phyloP scores from a whole-genome alignment of 2,329 filamentous ascomycete genomes.

The Sporothrix luriei region DNA sequence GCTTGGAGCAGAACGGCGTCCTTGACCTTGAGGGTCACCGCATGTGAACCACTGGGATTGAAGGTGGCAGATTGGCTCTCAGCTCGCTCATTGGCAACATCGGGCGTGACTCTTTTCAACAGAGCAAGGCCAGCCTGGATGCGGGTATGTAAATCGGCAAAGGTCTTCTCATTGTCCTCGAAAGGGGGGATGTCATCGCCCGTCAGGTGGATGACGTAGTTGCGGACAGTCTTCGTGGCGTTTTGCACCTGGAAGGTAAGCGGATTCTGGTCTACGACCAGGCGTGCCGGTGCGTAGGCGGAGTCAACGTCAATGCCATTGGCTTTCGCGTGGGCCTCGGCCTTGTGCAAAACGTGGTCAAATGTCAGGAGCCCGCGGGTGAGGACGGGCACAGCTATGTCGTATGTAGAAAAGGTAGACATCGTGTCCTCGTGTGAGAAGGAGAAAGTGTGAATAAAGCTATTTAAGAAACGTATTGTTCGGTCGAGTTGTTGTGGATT shows the following conservation, averaged over 20 bases:
- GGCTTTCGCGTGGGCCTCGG: conserved; percentile 40
- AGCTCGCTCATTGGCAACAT: conserved; percentile 38
- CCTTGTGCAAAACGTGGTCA: conserved; percentile 42
- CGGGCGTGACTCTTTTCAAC: conserved; percentile 40
- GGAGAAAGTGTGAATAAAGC: background rate
- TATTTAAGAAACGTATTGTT: background rate
- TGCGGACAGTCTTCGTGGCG: conserved; percentile 40
- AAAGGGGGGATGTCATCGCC: conserved; percentile 35
- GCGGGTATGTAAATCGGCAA: conserved; percentile 42
- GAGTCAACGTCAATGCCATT: conserved; percentile 38
- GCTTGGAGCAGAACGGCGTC: conserved; percentile 51
- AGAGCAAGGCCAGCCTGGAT: conserved; percentile 40
- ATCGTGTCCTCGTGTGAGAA: conserved; percentile 31
- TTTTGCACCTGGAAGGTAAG: conserved; percentile 45
- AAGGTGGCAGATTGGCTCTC: conserved; percentile 34
- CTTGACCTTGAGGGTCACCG: conserved; percentile 34
- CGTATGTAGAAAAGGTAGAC: conserved; percentile 40
- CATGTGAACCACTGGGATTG: conserved; percentile 11
- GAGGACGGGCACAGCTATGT: conserved; percentile 39
- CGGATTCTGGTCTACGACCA: conserved; percentile 45
- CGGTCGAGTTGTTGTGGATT: background rate
- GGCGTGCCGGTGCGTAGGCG: conserved; percentile 37
- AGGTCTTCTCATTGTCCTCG: conserved; percentile 42
- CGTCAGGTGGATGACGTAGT: conserved; percentile 39
- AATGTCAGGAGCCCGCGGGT: conserved; percentile 39